Percentiles rank a stretch among this genome's conserved stretches.
Conservation (phyloP, 352 stramenopile genomes). For the Pythium pyrilobum region DNA sequence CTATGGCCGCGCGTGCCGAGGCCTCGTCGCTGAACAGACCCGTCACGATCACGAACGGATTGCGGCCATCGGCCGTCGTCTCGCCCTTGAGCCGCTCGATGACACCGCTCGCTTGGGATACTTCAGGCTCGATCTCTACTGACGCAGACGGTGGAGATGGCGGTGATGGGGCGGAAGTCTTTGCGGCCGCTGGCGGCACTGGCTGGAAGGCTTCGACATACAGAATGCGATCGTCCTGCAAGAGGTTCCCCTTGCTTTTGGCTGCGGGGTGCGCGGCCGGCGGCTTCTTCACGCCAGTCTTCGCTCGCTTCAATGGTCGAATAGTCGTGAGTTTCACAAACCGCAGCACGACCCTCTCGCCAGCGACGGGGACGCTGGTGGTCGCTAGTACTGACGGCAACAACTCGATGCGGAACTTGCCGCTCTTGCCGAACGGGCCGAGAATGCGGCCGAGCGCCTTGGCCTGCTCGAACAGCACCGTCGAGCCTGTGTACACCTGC, state of each 20-base stretch:
- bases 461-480: slow-evolving; percentile 42
- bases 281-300: not conserved
- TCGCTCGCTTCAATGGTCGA: slow-evolving; percentile 31
- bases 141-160: not conserved
- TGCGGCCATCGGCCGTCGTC: slow-evolving; percentile 50
- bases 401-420: slow-evolving; percentile 63
- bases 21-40: slow-evolving; percentile 48
- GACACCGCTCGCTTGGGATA: not conserved
- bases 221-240: slow-evolving; percentile 38
- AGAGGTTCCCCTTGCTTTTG: slow-evolving; percentile 13
- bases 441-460: slow-evolving; percentile 42
- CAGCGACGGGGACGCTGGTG: slow-evolving; percentile 14
- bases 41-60: slow-evolving; percentile 55
- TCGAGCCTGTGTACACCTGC: slow-evolving; percentile 42
- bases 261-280: no score
- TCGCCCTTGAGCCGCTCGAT: slow-evolving; percentile 72
- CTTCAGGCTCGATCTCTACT: not conserved
- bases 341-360: slow-evolving; percentile 48
- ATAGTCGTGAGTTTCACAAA: slow-evolving; percentile 51
- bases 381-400: slow-evolving; percentile 3
- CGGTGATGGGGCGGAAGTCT: not conserved
- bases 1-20: slow-evolving; percentile 31
- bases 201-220: slow-evolving; percentile 41
- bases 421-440: slow-evolving; percentile 76
- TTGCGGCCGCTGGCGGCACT: not conserved